Evolutionary conservation across 1,139 yeast genomes (phyloP), one percentile per base, ranked within the genome.

Genomic region (Casaregolazyma lundiana): DNA sequence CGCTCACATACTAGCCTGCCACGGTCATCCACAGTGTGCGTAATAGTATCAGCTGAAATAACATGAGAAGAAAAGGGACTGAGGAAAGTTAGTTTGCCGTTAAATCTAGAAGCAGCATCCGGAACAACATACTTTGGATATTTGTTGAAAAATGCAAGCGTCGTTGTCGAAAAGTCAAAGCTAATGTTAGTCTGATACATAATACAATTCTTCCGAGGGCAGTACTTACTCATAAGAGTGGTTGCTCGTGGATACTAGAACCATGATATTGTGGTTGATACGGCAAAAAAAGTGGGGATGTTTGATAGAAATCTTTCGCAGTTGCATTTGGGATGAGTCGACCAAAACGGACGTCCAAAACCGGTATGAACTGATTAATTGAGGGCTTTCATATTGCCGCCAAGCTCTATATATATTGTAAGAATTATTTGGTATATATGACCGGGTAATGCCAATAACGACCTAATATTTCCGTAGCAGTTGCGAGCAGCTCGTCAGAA

Each of bases 61-160:
- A 92, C 97, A 68, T 92, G 97, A n/a, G 79, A 70, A 35, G 97
- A 84, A 61, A 76, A 89, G 2, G 98, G 98, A 43, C 43, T 46
- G 24, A 22, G n/a, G 40, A 37, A 9, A 20, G 38, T 38, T 37
- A 38, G 46, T 32, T 16, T 16, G 16, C 24, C n/a, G n/a, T n/a
- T n/a, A 6, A 21, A 17, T 35, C 4, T 32, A 26, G 19, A 35
- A 20, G 8, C 16, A 30, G 20, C 21, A 13, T n/a, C 22, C 32
- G 32, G 32, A 26, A 26, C 32, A 26, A 54, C 59, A 37, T 47
- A 55, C 59, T 57, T 57, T 22, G 61, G 61, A 42, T 57, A 57
- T 46, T 57, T 57, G 54, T 57, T 57, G 51, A 57, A 57, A 45
- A 53, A 51, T 20, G 61, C 61, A 39, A 57, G 42, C 32, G 57